phyloP scores from a whole-genome alignment of 805 yeast genomes.

The Ogataea pilisensis region DNA sequence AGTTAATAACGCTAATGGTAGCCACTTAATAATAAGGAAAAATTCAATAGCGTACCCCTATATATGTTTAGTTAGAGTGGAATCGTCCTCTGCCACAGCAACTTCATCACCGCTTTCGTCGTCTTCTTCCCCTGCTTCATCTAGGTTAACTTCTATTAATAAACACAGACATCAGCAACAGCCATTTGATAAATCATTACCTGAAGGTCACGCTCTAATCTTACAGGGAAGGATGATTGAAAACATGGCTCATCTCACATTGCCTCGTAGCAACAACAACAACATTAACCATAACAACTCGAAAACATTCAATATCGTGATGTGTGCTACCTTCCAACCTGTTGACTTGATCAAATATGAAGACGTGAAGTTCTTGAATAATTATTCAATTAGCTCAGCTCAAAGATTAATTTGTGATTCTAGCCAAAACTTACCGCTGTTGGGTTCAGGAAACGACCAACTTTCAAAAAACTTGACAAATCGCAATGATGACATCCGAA shows the following conservation, averaged over 20 bases:
- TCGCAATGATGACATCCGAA: too few species aligned
- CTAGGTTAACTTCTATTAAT: too few species aligned
- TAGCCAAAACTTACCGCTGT: too few species aligned
- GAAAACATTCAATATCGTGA: constrained; percentile 13
- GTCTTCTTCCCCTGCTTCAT: background rate
- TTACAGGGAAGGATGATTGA: constrained; percentile 39
- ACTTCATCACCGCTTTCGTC: background rate
- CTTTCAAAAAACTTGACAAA: too few species aligned
- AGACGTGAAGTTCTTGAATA: constrained; percentile 18
- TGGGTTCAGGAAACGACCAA: too few species aligned
- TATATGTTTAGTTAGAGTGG: constrained; percentile 22
- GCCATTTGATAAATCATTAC: constrained; percentile 21
- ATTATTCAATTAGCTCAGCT: constrained; percentile 9
- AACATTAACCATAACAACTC: constrained; percentile 6
- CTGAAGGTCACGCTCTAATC: constrained; percentile 35
- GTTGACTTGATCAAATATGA: constrained; percentile 22
- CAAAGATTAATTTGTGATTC: constrained; percentile 15
- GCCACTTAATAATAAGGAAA: constrained; percentile 13
- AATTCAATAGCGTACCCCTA: constrained; percentile 28
- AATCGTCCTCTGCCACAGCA: constrained; percentile 1
- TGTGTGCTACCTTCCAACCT: constrained; percentile 27
- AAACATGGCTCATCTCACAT: constrained; percentile 35
- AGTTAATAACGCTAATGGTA: background rate
- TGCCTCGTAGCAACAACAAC: constrained; percentile 1
- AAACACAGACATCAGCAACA: too few species aligned